phyloP scores from a whole-genome alignment of 1,284 basidiomycete species.

The Boletus smithii region DNA sequence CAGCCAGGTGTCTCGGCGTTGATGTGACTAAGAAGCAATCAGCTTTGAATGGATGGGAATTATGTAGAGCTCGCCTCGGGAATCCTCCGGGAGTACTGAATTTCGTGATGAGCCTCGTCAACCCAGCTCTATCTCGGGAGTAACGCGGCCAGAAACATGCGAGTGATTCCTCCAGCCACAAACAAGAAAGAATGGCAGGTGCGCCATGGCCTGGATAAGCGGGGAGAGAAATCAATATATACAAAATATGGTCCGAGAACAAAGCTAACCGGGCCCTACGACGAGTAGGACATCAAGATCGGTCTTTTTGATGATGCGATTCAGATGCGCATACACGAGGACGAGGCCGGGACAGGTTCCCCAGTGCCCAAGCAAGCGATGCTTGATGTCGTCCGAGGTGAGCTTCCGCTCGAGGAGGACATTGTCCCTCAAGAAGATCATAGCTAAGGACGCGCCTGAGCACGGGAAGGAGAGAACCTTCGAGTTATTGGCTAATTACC shows the following conservation, averaged over 20 bases:
- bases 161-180: slow-evolving; percentile 82
- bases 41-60: neutral
- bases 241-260: neutral
- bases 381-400: slow-evolving; percentile 68
- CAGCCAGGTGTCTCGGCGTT: slow-evolving; percentile 81
- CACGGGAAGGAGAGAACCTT: neutral
- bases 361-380: slow-evolving; percentile 75
- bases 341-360: slow-evolving; percentile 76
- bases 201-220: slow-evolving; percentile 64
- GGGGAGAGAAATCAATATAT: neutral
- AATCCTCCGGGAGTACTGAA: slow-evolving; percentile 69
- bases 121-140: slow-evolving; percentile 58
- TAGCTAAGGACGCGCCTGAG: slow-evolving; percentile 41
- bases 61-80: slow-evolving; percentile 44
- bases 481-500: slow-evolving; percentile 34
- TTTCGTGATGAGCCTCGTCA: slow-evolving; percentile 61
- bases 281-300: slow-evolving; percentile 64
- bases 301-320: slow-evolving; percentile 66
- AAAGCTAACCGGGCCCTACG: slow-evolving; percentile 56
- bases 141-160: slow-evolving; percentile 71
- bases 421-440: slow-evolving; percentile 80
- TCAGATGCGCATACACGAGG: slow-evolving; percentile 79
- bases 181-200: slow-evolving; percentile 73
- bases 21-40: slow-evolving; percentile 48
- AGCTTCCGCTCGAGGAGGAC: slow-evolving; percentile 64